These are phyloP conservation scores for Collybiopsis luxurians DNA, from an alignment of 768 basidiomycete genomes.

Conservation along the genomic window DNA sequence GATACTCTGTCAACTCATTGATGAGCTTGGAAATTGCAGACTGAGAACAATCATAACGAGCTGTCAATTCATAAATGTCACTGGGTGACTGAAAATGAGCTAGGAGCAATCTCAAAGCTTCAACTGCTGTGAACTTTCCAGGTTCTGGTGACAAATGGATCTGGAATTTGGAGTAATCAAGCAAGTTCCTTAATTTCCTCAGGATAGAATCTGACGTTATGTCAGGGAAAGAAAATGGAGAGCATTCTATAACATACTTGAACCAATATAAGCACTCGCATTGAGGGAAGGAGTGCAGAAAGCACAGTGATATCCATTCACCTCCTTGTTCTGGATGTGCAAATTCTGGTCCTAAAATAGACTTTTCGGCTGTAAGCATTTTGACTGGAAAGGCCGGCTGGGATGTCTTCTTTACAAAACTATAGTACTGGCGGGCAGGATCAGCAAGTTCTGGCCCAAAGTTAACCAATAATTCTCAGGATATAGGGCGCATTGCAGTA, in stretches of 20 bases:
- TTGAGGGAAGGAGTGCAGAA: neutral
- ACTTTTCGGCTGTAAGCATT: too few species aligned
- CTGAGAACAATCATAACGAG: constrained; percentile 14
- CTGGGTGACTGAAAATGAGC: constrained; percentile 11
- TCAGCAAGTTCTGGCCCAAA: too few species aligned
- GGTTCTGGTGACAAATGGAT: constrained; percentile 1
- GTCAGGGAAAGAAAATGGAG: neutral
- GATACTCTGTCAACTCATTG: constrained; percentile 11
- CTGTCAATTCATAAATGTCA: constrained; percentile 12
- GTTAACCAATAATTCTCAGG: too few species aligned
- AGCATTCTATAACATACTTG: neutral
- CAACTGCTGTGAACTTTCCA: constrained; percentile 8
- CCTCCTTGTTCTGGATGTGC: neutral
- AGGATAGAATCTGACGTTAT: constrained; percentile 9
- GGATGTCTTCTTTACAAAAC: too few species aligned
- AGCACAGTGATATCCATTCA: neutral
- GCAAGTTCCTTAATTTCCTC: constrained; percentile 3
- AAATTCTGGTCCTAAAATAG: too few species aligned
- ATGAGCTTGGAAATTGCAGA: constrained; percentile 17
- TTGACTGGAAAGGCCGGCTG: too few species aligned
- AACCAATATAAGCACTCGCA: neutral
- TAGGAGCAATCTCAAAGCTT: constrained; percentile 15
- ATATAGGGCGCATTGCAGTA: too few species aligned
- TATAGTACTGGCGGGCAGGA: too few species aligned
- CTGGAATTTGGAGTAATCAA: constrained; percentile 5